Conservation (phyloP, 176 grass and related monocot genomes). For the Cenchrus purpureus region DNA sequence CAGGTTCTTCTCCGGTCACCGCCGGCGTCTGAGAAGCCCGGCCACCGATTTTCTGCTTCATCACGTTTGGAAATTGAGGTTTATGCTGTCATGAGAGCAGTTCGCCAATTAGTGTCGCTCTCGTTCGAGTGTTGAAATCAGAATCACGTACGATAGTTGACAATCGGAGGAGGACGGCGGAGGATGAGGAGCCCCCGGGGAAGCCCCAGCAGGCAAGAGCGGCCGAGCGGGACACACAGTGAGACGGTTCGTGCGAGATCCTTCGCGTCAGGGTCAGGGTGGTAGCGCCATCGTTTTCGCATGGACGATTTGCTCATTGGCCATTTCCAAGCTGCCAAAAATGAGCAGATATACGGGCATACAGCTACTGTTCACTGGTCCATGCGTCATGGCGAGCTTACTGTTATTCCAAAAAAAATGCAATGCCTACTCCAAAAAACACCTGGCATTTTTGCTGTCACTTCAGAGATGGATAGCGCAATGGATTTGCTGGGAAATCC, state of each 20-base stretch:
- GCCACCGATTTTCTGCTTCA: no score
- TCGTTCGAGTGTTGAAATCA: no score
- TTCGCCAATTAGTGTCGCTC: no score
- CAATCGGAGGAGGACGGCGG: no score
- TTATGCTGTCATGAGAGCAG: no score
- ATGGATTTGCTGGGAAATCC: neutral
- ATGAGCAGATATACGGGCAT: neutral
- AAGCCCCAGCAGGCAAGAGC: neutral
- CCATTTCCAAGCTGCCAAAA: slow-evolving; percentile 14
- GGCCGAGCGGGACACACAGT: neutral
- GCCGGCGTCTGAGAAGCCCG: no score
- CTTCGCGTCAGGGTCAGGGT: neutral
- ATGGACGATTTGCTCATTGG: slow-evolving; percentile 23
- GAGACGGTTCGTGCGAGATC: slow-evolving; percentile 33
- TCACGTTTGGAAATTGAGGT: no score
- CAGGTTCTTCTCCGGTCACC: no score
- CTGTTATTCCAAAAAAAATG: neutral
- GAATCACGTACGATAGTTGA: no score
- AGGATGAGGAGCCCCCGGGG: no score
- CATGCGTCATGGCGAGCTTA: neutral
- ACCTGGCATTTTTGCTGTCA: neutral
- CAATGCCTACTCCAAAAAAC: neutral
- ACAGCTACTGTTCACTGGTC: neutral
- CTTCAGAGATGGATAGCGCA: neutral
- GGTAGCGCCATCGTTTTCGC: slow-evolving; percentile 28